Evolutionary conservation across 2,329 filamentous ascomycete species (phyloP), one percentile per base, ranked within the genome.

Genomic region (Diplocarpon mali): DNA sequence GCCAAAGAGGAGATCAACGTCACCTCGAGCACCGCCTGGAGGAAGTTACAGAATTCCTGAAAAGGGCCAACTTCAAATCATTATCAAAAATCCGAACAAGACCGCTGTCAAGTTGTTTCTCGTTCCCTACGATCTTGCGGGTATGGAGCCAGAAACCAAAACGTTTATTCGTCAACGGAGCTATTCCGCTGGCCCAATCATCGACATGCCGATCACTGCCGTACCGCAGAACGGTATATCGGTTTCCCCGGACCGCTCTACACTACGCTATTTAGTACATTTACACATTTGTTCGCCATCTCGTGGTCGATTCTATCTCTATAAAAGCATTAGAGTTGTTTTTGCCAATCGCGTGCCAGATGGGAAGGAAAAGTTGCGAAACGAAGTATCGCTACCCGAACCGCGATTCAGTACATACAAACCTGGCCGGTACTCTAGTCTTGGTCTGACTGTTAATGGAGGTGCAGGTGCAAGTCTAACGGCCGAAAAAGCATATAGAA

Each of bases 61-160:
- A 59, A 84, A 89, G 62, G 92, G 92, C 0, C 92, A 96, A 64
- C 70, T 98, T 12, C 92, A 98, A 58, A 94, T 98, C 52, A 83
- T 98, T 50, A 86, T 98, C 62, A 96, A 96, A 63, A 98, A 96
- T 57, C 90, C 89, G 13, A 95, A 96, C 67, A 96, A 96, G 62
- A 96, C 92, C 3, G 92, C 92, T 1, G 90, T 96, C 44, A 96
- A 98, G 63, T 70, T 98, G 0, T 96, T 96, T 56, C 72, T 96
- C 17, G 78, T 98, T 2, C 92, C 90, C 0, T 98, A 96, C 56
- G 88, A 96, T 60, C 70, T 98, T 1, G 74, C 78, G 1, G 90
- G 87, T 41, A 98, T 98, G 90, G 83, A 92, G 50, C 76, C 87
- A 0, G 88, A 88, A 0, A 93, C 87, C 13, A 96, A 96, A 64